Conservation (phyloP, 352 stramenopile species). For the Saprolegnia diclina region DNA sequence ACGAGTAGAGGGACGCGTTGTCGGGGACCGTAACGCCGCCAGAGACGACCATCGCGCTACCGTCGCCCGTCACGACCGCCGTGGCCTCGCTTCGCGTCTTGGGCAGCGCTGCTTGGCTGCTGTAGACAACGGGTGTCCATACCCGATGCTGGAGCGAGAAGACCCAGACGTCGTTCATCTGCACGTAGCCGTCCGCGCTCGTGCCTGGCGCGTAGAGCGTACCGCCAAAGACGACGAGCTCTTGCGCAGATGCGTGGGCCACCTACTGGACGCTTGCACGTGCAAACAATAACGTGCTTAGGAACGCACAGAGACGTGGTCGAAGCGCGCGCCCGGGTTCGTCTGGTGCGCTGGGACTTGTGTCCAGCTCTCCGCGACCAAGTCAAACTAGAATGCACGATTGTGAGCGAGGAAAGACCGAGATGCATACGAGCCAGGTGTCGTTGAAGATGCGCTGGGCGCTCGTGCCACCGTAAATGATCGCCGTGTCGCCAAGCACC, state of each 20-base stretch:
- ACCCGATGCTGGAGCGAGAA: neutral
- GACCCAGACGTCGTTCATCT: conserved; percentile 24
- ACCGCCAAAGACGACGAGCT: conserved; percentile 19
- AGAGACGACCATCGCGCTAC: conserved; percentile 16
- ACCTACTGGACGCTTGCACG: neutral
- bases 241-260: neutral
- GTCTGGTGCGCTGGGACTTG: neutral
- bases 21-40: neutral
- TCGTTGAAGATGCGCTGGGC: conserved; percentile 3
- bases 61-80: conserved; percentile 8
- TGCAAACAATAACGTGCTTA: neutral
- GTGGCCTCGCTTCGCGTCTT: neutral
- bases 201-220: neutral
- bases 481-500: conserved; percentile 16
- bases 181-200: neutral
- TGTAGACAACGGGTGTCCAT: neutral
- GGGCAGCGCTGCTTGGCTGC: neutral
- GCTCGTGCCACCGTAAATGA: conserved; percentile 17
- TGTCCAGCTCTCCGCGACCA: neutral
- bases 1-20: neutral
- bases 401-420: conserved; percentile 3
- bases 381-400: conserved; percentile 18
- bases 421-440: conserved; percentile 10
- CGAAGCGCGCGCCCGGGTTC: conserved; percentile 20
- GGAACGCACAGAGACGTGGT: conserved; percentile 12